A percentile compares a stretch with the other conserved stretches of the same genome.
phyloP scores from a whole-genome alignment of 176 grass and related monocot genomes.

The Bonia amplexicaulis region DNA sequence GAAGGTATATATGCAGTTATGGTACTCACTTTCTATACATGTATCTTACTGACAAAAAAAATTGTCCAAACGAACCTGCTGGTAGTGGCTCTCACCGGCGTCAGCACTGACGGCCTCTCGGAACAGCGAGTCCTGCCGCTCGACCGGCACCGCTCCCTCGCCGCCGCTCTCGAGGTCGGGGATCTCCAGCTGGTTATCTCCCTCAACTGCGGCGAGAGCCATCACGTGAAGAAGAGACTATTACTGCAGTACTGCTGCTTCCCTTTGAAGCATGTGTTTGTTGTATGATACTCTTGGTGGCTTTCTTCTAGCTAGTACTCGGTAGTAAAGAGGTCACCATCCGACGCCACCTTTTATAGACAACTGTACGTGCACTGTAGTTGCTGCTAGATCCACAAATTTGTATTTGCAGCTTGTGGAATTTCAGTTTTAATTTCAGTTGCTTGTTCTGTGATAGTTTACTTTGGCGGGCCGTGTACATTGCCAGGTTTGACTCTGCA shows the following conservation, averaged over 20 bases:
- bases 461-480: background rate
- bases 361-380: background rate
- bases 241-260: background rate
- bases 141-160: background rate
- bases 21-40: no score
- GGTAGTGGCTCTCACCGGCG: background rate
- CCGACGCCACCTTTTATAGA: background rate
- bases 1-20: no score
- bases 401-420: background rate
- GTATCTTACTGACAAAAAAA: no score
- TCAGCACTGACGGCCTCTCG: background rate
- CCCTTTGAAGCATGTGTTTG: background rate
- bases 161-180: background rate
- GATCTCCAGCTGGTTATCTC: background rate
- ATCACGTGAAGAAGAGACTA: background rate
- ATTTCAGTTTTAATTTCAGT: no score
- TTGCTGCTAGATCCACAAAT: background rate
- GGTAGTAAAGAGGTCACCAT: background rate
- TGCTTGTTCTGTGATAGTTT: background rate
- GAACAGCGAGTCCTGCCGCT: slow-evolving; percentile 29
- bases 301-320: no score
- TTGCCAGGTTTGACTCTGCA: background rate
- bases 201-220: background rate
- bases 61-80: background rate
- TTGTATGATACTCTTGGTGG: background rate